Conservation (phyloP, 176 grass and related monocot species). For the Zoysia japonica region DNA sequence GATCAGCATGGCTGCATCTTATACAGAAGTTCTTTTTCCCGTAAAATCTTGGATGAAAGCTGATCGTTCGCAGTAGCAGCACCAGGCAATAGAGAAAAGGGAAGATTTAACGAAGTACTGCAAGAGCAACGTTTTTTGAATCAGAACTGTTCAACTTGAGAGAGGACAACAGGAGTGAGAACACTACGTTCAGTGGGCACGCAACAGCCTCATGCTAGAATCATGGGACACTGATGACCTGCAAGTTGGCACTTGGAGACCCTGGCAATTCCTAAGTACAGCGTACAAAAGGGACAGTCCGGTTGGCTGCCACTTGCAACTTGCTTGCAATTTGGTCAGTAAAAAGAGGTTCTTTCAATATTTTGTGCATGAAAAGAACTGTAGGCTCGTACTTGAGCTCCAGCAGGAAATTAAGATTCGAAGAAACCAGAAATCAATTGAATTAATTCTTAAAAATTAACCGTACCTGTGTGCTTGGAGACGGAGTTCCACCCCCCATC, state of each 20-base stretch:
- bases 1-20: background rate
- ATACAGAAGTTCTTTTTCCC: background rate
- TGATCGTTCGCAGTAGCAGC: background rate
- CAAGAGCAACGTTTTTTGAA: background rate
- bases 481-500: conserved; percentile 95
- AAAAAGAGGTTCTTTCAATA: background rate
- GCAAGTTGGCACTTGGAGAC: conserved; percentile 31
- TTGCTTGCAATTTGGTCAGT: conserved; percentile 22
- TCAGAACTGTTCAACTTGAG: background rate
- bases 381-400: background rate
- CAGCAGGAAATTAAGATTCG: background rate
- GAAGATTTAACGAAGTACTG: background rate
- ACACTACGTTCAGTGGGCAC: background rate
- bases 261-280: background rate
- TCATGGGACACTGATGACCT: background rate
- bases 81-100: background rate
- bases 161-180: background rate
- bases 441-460: background rate
- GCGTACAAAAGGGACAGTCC: conserved; percentile 1
- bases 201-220: background rate
- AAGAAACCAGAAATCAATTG: background rate
- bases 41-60: background rate
- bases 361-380: background rate
- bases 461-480: conserved; percentile 74
- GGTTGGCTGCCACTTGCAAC: conserved; percentile 7